Evolutionary conservation across 2,329 filamentous ascomycete species (phyloP).

Genomic region (Calonectria henricotiae): DNA sequence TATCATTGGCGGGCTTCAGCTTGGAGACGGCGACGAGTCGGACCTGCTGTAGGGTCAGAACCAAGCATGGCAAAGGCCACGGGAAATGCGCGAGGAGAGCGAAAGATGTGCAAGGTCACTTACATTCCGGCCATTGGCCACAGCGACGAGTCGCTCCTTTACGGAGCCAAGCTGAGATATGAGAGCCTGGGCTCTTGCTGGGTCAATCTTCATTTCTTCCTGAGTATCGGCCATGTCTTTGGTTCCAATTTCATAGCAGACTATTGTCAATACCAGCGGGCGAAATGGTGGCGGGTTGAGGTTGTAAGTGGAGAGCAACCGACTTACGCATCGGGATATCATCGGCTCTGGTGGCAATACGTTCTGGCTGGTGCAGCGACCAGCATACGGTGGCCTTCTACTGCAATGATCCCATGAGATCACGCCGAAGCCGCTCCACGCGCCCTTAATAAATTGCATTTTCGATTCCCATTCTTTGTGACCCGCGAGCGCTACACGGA

Average conservation of each 20-base stretch:
- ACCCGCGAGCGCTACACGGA: no score
- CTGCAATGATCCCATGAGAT: conserved; percentile 27
- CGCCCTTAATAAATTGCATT: not conserved
- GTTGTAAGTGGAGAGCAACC: conserved; percentile 50
- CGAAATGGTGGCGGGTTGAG: conserved; percentile 33
- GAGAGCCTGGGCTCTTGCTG: conserved; percentile 75
- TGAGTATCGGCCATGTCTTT: conserved; percentile 62
- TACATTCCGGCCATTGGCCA: conserved; percentile 70
- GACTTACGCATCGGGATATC: conserved; percentile 54
- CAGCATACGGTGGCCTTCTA: conserved; percentile 31
- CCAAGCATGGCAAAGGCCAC: conserved; percentile 36
- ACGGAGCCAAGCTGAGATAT: conserved; percentile 75
- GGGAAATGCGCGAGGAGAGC: not conserved
- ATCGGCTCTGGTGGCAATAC: conserved; percentile 51
- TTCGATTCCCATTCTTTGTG: not conserved
- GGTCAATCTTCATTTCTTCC: conserved; percentile 75
- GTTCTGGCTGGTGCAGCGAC: conserved; percentile 18
- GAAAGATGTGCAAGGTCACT: not conserved
- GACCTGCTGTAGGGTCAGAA: conserved; percentile 67
- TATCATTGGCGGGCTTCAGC: conserved; percentile 92
- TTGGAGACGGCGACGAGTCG: conserved; percentile 97
- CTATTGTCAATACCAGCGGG: conserved; percentile 13
- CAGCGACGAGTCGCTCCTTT: conserved; percentile 71
- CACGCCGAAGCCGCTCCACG: conserved; percentile 16
- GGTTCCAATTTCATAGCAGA: not conserved